Evolutionary conservation across 1,139 yeast genomes (phyloP).

Genomic region (Diutina neorugosa): DNA sequence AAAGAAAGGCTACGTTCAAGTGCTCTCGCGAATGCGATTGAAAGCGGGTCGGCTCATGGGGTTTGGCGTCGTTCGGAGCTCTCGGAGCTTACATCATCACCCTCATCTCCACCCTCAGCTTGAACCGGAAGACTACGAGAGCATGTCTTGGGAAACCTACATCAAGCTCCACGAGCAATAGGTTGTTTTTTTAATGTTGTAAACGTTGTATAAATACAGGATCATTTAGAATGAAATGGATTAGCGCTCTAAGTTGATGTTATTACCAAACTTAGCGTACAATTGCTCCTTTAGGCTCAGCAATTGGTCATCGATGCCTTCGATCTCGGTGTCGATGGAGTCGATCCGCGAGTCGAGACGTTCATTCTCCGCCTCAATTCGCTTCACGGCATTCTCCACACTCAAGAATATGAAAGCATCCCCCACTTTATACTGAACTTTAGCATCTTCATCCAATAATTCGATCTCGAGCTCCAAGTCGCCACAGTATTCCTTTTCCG

Average conservation of each 20-base stretch:
- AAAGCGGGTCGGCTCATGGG: background rate
- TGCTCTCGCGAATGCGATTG: background rate
- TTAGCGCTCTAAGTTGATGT: constrained; percentile 61
- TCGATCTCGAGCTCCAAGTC: constrained; percentile 82
- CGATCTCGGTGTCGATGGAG: constrained; percentile 33
- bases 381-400: constrained; percentile 52
- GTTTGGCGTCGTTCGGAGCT: background rate
- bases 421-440: constrained; percentile 59
- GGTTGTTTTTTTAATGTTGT: background rate
- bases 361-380: constrained; percentile 51
- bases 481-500: constrained; percentile 80
- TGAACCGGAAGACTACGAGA: background rate
- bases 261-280: constrained; percentile 82
- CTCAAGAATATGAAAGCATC: constrained; percentile 62
- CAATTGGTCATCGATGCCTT: constrained; percentile 41
- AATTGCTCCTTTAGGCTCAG: constrained; percentile 53
- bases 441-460: constrained; percentile 68
- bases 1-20: background rate
- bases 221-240: too few relatives aligned
- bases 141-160: background rate
- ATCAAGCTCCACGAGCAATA: background rate
- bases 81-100: background rate
- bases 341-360: constrained; percentile 38
- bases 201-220: background rate
- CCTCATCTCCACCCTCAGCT: background rate